These are phyloP conservation scores for Mimosa bimucronata DNA, from an alignment of 306 rosid species.

Conservation along the genomic window DNA sequence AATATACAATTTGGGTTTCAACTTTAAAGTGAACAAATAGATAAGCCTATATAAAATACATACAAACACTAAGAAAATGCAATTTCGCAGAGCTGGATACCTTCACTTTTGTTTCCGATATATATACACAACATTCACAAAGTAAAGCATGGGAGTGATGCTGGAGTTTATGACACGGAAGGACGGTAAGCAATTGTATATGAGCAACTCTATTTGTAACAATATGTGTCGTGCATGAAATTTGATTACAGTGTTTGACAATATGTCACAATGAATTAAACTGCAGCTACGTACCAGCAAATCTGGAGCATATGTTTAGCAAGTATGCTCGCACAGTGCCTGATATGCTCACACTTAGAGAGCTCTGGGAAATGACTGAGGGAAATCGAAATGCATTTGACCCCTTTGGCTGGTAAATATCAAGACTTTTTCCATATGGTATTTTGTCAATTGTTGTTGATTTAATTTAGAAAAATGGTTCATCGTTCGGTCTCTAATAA, in stretches of 20 bases:
- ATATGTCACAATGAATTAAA: constrained; percentile 11
- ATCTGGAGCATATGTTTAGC: constrained; percentile 73
- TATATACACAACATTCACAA: constrained; percentile 71
- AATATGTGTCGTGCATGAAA: neutral
- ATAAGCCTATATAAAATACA: neutral
- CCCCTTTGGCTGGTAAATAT: constrained; percentile 66
- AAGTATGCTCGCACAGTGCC: constrained; percentile 68
- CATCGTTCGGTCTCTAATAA: no score
- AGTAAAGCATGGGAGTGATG: constrained; percentile 85
- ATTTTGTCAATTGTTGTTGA: neutral
- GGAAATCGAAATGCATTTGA: constrained; percentile 70
- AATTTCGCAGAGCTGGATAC: constrained; percentile 64
- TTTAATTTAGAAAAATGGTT: no score
- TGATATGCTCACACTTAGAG: constrained; percentile 66
- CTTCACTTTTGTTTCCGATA: constrained; percentile 79
- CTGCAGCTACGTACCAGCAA: constrained; percentile 64
- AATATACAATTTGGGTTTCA: neutral
- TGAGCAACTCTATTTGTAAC: neutral
- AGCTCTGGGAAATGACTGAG: constrained; percentile 83
- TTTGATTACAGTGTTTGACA: neutral
- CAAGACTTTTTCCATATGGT: neutral
- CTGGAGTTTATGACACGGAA: constrained; percentile 80
- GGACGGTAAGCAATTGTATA: constrained; percentile 57
- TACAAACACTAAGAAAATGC: neutral
- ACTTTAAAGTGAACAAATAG: neutral